These are phyloP conservation scores for Stachybotrys elegans DNA, from an alignment of 2,329 filamentous ascomycete genomes.

Conservation along the genomic window DNA sequence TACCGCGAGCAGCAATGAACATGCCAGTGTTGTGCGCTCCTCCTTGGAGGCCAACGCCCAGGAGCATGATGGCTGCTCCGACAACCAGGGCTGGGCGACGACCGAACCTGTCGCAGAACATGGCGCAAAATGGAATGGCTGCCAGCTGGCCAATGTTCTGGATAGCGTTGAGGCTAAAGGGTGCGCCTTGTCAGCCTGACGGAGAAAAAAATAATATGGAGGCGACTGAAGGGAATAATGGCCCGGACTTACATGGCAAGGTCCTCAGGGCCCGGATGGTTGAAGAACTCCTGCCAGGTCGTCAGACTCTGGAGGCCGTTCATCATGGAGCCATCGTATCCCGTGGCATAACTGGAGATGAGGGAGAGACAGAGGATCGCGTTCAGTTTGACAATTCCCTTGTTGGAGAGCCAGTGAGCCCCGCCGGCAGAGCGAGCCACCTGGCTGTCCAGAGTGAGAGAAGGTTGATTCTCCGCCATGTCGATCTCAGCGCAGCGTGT, in stretches of 20 bases:
- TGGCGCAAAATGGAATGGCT: conserved; percentile 18
- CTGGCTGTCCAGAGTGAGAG: conserved; percentile 3
- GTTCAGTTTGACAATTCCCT: conserved; percentile 6
- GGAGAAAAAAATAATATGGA: too few relatives aligned
- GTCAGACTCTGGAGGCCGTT: conserved; percentile 13
- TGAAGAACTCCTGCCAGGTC: conserved; percentile 8
- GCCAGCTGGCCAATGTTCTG: conserved; percentile 40
- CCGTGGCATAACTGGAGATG: conserved; percentile 12
- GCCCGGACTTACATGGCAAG: conserved; percentile 8
- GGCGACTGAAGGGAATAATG: too few relatives aligned
- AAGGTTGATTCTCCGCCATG: conserved; percentile 1
- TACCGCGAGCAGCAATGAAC: conserved; percentile 47
- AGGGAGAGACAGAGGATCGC: conserved; percentile 4
- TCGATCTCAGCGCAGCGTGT: too few relatives aligned
- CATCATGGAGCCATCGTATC: conserved; percentile 41
- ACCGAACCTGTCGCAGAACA: conserved; percentile 20
- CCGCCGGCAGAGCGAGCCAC: neutral
- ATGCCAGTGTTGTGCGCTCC: conserved; percentile 39
- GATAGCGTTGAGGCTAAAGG: conserved; percentile 34
- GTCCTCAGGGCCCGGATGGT: neutral
- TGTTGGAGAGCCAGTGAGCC: conserved; percentile 4
- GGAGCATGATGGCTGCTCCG: conserved; percentile 27
- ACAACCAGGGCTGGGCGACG: conserved; percentile 20
- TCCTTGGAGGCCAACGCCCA: conserved; percentile 22
- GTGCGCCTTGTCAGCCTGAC: too few relatives aligned